Evolutionary conservation across 2,329 filamentous ascomycete genomes (phyloP).

Genomic region (Xylariaceae sp.): DNA sequence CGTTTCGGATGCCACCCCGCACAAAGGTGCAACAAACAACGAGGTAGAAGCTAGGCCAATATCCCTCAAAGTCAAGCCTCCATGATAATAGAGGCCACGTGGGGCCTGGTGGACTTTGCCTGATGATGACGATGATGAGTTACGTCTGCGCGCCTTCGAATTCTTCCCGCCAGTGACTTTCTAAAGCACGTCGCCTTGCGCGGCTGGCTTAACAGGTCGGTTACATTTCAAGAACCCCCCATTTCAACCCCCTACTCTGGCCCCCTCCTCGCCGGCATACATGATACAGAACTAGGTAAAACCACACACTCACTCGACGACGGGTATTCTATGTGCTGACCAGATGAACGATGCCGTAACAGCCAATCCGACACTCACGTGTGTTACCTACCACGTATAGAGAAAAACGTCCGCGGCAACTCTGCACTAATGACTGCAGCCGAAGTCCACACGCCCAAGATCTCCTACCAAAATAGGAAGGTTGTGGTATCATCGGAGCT

Average conservation of each 20-base stretch:
- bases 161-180: not conserved
- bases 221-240: not conserved
- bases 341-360: not conserved
- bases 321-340: not conserved
- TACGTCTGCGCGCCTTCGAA: no score
- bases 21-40: no score
- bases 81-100: no score
- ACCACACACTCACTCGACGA: not conserved
- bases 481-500: constrained; percentile 5
- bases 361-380: not conserved
- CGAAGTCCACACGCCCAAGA: not conserved
- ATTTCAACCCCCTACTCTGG: not conserved
- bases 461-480: constrained; percentile 17
- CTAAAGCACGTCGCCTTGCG: not conserved
- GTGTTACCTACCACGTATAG: not conserved
- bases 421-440: not conserved
- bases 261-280: not conserved
- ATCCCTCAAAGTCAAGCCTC: no score
- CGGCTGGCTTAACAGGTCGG: not conserved
- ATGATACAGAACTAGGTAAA: not conserved
- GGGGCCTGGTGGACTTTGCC: no score
- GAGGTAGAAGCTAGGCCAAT: no score
- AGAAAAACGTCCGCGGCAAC: not conserved
- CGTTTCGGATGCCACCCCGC: constrained; percentile 33
- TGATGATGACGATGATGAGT: no score